Evolutionary conservation across 768 basidiomycete species (phyloP), one percentile per base, ranked within the genome.

Genomic region (Xerocomus spinulosus): DNA sequence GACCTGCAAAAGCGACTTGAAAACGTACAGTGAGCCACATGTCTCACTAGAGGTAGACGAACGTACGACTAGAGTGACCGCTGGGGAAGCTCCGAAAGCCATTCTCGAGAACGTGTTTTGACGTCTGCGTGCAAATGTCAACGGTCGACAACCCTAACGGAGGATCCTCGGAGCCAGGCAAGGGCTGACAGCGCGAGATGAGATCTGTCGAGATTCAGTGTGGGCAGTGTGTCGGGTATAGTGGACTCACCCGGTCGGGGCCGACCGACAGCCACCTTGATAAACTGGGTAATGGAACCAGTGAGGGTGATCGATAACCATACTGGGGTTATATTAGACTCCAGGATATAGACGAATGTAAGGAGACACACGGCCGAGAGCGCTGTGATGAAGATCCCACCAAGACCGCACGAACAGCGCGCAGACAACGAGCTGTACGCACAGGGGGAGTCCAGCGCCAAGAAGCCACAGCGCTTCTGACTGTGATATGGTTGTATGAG

Each of bases 71-170:
- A 4, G 90, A 84, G 66, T 95, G 93, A 1, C 94, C 94, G 32
- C 87, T 91, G 4, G 86, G 87, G 68, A 97, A 96, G 60, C 91
- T 92, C 49, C 87, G 79, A 72, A 90, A 97, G 1, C 93, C 93
- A 62, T 95, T 87, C 23, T 77, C 73, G 42, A 92, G 65, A 14
- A 82, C 72, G 13, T 58, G 50, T 17, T 64, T 60, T 45, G 85
- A 72, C 9, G 80, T 72, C 59, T 85, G 85, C 0, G 90, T 89
- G 67, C 95, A 99, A 46, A 94, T 80, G 5, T 77, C 74, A 32
- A 72, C 73, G 9, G 75, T 82, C 2, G 87, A 81, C 9, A 97
- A 71, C 0, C 88, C 87, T 57, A 76, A 92, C 1, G 71, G 56
- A 1, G 83, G 81, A 56, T 96, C 87, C 2, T 65, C 67, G 1